A percentile compares a stretch with the other conserved stretches of the same genome.
Conservation (phyloP, 1,139 yeast species). For the Spathaspora jeffriesii region DNA sequence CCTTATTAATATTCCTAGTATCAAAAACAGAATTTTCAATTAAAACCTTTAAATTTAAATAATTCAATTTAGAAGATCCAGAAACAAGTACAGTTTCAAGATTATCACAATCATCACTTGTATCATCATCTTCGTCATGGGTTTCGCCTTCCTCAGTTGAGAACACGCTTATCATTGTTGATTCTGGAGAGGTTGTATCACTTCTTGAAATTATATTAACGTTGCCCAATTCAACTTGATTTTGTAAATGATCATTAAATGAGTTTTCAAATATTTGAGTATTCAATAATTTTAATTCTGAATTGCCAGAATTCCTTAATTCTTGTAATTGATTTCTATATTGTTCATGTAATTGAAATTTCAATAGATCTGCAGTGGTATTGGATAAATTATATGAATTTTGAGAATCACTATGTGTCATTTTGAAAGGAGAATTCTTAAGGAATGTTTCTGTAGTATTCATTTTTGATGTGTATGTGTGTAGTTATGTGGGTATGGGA, state of each 20-base stretch:
- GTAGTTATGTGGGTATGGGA: not conserved
- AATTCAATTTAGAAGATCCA: constrained; percentile 24
- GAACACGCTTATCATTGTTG: constrained; percentile 15
- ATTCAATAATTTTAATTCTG: constrained; percentile 19
- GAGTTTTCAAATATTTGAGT: constrained; percentile 29
- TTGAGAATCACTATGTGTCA: constrained; percentile 27
- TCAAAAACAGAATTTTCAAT: constrained; percentile 48
- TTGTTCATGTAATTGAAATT: constrained; percentile 48
- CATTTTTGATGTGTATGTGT: constrained; percentile 17
- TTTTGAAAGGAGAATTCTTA: constrained; percentile 40
- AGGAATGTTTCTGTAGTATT: constrained; percentile 35
- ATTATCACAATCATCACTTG: constrained; percentile 12
- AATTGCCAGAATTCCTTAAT: constrained; percentile 14
- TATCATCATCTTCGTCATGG: constrained; percentile 15
- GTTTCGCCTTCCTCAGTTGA: constrained; percentile 11
- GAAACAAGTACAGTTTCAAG: constrained; percentile 19
- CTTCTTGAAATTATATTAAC: constrained; percentile 15
- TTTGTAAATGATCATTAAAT: constrained; percentile 39
- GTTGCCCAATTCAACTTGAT: constrained; percentile 31
- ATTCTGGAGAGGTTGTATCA: constrained; percentile 19
- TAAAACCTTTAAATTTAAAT: constrained; percentile 41
- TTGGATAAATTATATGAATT: constrained; percentile 29
- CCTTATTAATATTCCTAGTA: constrained; percentile 35
- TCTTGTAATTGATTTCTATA: constrained; percentile 29
- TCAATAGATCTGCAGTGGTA: constrained; percentile 45